phyloP scores from a whole-genome alignment of 306 rosid species.

The Begonia peltatifolia region DNA sequence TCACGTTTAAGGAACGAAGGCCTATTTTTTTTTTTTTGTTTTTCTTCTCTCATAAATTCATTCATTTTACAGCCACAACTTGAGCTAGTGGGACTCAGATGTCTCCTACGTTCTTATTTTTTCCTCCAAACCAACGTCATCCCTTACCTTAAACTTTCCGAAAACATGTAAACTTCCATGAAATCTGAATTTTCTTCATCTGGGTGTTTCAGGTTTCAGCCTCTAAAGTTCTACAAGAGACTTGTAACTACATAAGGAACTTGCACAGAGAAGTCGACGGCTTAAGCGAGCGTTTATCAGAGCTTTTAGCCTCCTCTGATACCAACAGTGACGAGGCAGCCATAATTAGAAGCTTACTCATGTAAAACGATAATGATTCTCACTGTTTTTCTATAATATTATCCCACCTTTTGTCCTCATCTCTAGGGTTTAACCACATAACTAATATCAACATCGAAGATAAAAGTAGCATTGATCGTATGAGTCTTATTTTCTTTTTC shows the following conservation, averaged over 20 bases:
- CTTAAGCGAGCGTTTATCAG: constrained; percentile 61
- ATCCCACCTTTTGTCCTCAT: background rate
- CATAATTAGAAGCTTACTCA: constrained; percentile 66
- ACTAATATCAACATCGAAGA: too few relatives aligned
- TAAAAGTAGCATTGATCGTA: too few relatives aligned
- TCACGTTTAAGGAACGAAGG: background rate
- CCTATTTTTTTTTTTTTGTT: background rate
- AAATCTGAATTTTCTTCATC: background rate
- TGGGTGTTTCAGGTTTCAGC: constrained; percentile 26
- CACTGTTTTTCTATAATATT: background rate
- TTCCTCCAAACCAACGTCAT: too few relatives aligned
- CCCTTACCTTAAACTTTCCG: background rate
- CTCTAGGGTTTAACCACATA: background rate
- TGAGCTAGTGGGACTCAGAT: background rate
- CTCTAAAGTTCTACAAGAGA: constrained; percentile 65
- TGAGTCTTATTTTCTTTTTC: too few relatives aligned
- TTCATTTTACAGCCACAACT: background rate
- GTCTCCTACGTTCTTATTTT: background rate
- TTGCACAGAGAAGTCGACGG: constrained; percentile 79
- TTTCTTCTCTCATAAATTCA: background rate
- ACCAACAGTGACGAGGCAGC: constrained; percentile 65
- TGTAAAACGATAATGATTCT: constrained; percentile 16
- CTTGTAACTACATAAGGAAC: constrained; percentile 68
- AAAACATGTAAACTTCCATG: background rate
- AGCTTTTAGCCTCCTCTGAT: constrained; percentile 57